Conservation (phyloP, 768 basidiomycete species). For the Epithele typhae region DNA sequence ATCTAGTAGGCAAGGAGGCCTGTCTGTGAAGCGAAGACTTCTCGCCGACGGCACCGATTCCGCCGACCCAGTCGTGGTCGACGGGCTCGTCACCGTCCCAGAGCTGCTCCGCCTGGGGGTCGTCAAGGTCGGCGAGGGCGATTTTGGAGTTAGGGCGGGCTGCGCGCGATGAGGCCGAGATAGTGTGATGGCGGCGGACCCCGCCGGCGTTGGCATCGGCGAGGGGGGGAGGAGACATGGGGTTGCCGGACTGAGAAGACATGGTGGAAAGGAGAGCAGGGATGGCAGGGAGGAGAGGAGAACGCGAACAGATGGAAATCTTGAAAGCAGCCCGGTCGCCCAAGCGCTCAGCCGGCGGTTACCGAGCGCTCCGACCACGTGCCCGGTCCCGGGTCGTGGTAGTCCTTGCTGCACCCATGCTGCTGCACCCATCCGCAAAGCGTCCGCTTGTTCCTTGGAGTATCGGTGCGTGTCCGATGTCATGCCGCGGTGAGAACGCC, state of each 20-base stretch:
- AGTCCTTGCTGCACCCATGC: no score
- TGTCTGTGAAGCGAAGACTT: constrained; percentile 77
- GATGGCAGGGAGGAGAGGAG: constrained; percentile 10
- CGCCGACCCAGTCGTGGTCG: constrained; percentile 77
- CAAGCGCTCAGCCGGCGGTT: no score
- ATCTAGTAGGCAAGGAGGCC: constrained; percentile 75
- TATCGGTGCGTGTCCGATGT: no score
- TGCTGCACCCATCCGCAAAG: no score
- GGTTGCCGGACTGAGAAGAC: constrained; percentile 34
- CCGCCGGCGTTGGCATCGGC: constrained; percentile 34
- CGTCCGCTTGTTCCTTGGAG: no score
- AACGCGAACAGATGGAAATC: constrained; percentile 15
- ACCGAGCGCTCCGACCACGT: no score
- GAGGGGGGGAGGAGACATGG: constrained; percentile 39
- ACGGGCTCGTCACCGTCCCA: constrained; percentile 78
- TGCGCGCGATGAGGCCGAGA: constrained; percentile 67
- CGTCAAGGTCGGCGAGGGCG: constrained; percentile 54
- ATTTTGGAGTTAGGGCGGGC: constrained; percentile 58
- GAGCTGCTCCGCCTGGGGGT: constrained; percentile 49
- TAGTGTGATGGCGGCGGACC: constrained; percentile 82
- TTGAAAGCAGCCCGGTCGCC: background rate
- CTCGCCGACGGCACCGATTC: constrained; percentile 80
- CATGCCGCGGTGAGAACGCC: no score
- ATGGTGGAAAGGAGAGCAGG: constrained; percentile 21
- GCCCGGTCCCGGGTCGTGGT: no score